Conservation (phyloP, 2,329 filamentous ascomycete species). For the Scedosporium dehoogii region DNA sequence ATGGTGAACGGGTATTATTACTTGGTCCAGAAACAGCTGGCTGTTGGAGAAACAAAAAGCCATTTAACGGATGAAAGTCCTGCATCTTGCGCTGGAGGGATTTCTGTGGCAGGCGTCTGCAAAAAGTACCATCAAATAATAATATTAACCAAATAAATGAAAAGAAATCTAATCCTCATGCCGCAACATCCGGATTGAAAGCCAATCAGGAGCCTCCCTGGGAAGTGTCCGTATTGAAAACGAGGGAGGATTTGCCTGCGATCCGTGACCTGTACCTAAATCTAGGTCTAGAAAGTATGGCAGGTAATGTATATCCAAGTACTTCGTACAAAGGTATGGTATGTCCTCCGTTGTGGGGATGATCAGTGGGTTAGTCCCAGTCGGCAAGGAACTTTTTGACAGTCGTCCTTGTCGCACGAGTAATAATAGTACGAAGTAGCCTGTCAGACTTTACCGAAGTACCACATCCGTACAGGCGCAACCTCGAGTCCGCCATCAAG, state of each 20-base stretch:
- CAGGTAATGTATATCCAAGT: background rate
- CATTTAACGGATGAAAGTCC: background rate
- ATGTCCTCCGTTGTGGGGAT: background rate
- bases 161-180: background rate
- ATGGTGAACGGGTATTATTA: too few relatives aligned
- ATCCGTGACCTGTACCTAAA: background rate
- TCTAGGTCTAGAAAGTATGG: background rate
- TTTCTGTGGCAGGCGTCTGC: background rate
- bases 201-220: background rate
- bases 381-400: constrained; percentile 5
- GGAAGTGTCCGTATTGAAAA: background rate
- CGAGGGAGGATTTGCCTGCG: background rate
- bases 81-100: background rate
- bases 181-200: constrained; percentile 1
- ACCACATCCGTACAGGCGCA: background rate
- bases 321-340: too few relatives aligned
- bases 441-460: background rate
- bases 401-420: background rate
- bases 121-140: constrained; percentile 6
- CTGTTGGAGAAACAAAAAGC: background rate
- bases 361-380: background rate
- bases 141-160: background rate
- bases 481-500: background rate
- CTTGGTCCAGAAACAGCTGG: background rate
- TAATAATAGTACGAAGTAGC: background rate